These are phyloP conservation scores for Cystobasidiopsis lactophilus DNA, from an alignment of 768 basidiomycete species.

Conservation along the genomic window DNA sequence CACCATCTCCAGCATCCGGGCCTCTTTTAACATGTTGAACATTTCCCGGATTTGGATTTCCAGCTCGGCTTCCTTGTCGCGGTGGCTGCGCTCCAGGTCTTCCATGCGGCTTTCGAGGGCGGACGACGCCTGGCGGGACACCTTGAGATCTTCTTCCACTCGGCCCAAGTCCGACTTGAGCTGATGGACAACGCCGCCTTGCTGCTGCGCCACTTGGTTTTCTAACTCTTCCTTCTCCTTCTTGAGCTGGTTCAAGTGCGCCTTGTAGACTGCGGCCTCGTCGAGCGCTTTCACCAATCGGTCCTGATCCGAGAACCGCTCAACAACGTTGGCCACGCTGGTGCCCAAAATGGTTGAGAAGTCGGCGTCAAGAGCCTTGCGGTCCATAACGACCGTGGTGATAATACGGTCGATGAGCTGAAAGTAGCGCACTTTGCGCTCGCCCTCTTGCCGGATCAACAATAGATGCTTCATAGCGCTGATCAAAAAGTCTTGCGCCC, in stretches of 20 bases:
- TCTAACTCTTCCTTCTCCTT: slow-evolving; percentile 64
- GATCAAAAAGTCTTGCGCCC: slow-evolving; percentile 62
- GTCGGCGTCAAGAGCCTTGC: slow-evolving; percentile 33
- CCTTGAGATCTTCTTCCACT: slow-evolving; percentile 52
- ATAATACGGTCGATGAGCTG: slow-evolving; percentile 76
- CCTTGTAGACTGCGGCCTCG: slow-evolving; percentile 49
- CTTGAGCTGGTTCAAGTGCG: slow-evolving; percentile 40
- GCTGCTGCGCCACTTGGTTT: slow-evolving; percentile 55
- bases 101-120: slow-evolving; percentile 48
- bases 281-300: slow-evolving; percentile 52
- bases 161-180: slow-evolving; percentile 48
- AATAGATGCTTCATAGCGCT: slow-evolving; percentile 88
- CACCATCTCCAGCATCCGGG: slow-evolving; percentile 44
- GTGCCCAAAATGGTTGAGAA: slow-evolving; percentile 59
- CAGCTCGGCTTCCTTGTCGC: slow-evolving; percentile 66
- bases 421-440: slow-evolving; percentile 63
- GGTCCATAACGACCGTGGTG: slow-evolving; percentile 76
- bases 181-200: slow-evolving; percentile 61
- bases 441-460: slow-evolving; percentile 70
- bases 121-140: slow-evolving; percentile 49
- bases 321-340: slow-evolving; percentile 68
- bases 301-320: slow-evolving; percentile 75
- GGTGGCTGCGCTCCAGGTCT: slow-evolving; percentile 53
- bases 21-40: slow-evolving; percentile 78
- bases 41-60: slow-evolving; percentile 82